Evolutionary conservation across 495 filamentous ascomycete genomes (phyloP).

Genomic region (Talaromyces nanjingensis): DNA sequence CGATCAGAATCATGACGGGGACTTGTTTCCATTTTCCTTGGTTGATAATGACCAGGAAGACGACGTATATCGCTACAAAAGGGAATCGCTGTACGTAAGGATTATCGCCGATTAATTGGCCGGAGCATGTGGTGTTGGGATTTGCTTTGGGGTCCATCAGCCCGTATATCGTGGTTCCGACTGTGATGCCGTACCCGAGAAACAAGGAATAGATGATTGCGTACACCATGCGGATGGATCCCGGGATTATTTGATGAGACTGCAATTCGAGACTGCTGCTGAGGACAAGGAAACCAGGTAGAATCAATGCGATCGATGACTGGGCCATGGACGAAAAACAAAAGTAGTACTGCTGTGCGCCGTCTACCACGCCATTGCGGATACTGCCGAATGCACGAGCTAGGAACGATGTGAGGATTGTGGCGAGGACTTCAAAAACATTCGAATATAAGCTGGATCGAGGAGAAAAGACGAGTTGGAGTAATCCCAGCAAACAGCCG

Average conservation of each 20-base stretch:
- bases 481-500: constrained; percentile 70
- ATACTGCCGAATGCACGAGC: constrained; percentile 83
- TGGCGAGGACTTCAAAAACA: constrained; percentile 84
- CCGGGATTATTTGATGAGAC: constrained; percentile 78
- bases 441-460: constrained; percentile 72
- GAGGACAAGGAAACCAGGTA: constrained; percentile 82
- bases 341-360: constrained; percentile 56
- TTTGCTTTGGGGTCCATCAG: constrained; percentile 69
- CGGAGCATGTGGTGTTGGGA: constrained; percentile 57
- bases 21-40: constrained; percentile 87
- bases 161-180: constrained; percentile 85
- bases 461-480: constrained; percentile 77
- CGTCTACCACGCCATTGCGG: constrained; percentile 21
- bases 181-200: constrained; percentile 90
- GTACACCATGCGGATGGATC: constrained; percentile 91
- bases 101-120: constrained; percentile 42
- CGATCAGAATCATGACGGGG: constrained; percentile 78
- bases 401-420: constrained; percentile 79
- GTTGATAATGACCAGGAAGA: constrained; percentile 80
- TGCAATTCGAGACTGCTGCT: constrained; percentile 84
- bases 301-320: constrained; percentile 83
- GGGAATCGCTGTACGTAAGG: constrained; percentile 44
- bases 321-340: constrained; percentile 92
- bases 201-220: constrained; percentile 93
- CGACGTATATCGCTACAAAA: constrained; percentile 66